Percentiles rank a stretch among this genome's conserved stretches.
These are phyloP conservation scores for Alternaria infectoria DNA, from an alignment of 2,329 filamentous ascomycete species.

Conservation along the genomic window DNA sequence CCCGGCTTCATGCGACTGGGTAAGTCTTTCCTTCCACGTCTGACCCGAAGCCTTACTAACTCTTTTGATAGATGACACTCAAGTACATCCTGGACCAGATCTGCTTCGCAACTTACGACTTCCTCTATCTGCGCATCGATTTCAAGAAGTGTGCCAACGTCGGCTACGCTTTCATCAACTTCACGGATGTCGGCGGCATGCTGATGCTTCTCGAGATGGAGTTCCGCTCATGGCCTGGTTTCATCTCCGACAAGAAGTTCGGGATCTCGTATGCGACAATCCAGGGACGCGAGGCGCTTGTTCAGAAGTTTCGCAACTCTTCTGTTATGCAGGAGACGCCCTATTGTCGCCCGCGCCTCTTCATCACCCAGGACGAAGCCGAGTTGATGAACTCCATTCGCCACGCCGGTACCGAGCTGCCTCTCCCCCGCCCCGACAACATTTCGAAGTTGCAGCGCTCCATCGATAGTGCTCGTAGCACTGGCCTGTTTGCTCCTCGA, in stretches of 20 bases:
- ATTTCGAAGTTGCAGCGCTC: constrained; percentile 86
- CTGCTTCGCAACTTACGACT: constrained; percentile 85
- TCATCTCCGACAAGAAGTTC: constrained; percentile 82
- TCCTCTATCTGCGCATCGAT: constrained; percentile 89
- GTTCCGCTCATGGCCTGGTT: constrained; percentile 69
- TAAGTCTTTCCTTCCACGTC: constrained; percentile 30
- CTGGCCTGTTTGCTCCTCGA: constrained; percentile 85
- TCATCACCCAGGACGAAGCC: constrained; percentile 57
- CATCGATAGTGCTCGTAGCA: constrained; percentile 83
- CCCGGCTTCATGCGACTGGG: constrained; percentile 81
- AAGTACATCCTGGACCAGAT: constrained; percentile 81
- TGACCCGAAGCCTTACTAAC: constrained; percentile 17
- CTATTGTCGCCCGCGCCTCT: constrained; percentile 78
- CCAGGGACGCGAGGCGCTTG: constrained; percentile 87
- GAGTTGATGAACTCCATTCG: constrained; percentile 43
- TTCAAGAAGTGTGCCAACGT: constrained; percentile 67
- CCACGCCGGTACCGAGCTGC: constrained; percentile 72
- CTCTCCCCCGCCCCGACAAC: constrained; percentile 82
- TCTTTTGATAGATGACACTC: constrained; percentile 51
- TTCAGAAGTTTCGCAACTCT: constrained; percentile 96
- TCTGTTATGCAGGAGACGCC: constrained; percentile 89
- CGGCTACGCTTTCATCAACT: constrained; percentile 97
- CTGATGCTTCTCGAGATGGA: constrained; percentile 41
- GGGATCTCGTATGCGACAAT: constrained; percentile 97
- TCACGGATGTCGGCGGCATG: constrained; percentile 67